phyloP scores from a whole-genome alignment of 1,139 yeast species.

The Hansenula lynferdii region DNA sequence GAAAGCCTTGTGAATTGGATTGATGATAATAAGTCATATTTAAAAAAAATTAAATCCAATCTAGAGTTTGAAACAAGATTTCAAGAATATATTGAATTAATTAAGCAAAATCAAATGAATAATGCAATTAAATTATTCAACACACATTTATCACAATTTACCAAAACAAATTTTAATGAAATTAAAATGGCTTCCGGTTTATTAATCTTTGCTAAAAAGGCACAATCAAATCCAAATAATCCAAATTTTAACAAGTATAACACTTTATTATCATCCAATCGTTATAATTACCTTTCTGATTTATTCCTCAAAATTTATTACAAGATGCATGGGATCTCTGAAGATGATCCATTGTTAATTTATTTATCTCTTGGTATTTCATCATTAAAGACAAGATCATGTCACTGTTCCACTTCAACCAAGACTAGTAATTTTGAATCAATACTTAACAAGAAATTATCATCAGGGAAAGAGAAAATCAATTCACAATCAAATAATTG shows the following conservation, averaged over 20 bases:
- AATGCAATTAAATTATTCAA: conserved; percentile 62
- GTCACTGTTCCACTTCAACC: conserved; percentile 33
- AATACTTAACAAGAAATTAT: conserved; percentile 26
- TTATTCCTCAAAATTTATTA: conserved; percentile 64
- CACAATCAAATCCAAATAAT: conserved; percentile 9
- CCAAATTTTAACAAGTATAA: conserved; percentile 28
- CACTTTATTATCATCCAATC: conserved; percentile 43
- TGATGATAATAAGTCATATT: conserved; percentile 56
- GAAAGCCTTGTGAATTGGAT: conserved; percentile 66
- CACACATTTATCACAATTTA: conserved; percentile 38
- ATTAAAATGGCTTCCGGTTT: conserved; percentile 41
- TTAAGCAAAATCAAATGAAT: conserved; percentile 44
- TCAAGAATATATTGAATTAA: conserved; percentile 66
- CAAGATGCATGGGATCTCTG: conserved; percentile 64
- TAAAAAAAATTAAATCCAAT: conserved; percentile 43
- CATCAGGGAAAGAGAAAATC: conserved; percentile 11
- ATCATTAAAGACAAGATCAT: conserved; percentile 72
- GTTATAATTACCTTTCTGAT: conserved; percentile 63
- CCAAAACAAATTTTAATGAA: conserved; percentile 33
- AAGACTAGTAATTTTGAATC: conserved; percentile 30
- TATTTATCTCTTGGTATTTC: conserved; percentile 75
- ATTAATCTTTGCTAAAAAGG: conserved; percentile 29
- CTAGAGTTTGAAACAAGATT: conserved; percentile 76
- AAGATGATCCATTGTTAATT: conserved; percentile 58
- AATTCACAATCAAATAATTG: conserved; percentile 42